A percentile compares a stretch with the other conserved stretches of the same genome.
phyloP scores from a whole-genome alignment of 106 monocot species.

The Narthecium ossifragum region DNA sequence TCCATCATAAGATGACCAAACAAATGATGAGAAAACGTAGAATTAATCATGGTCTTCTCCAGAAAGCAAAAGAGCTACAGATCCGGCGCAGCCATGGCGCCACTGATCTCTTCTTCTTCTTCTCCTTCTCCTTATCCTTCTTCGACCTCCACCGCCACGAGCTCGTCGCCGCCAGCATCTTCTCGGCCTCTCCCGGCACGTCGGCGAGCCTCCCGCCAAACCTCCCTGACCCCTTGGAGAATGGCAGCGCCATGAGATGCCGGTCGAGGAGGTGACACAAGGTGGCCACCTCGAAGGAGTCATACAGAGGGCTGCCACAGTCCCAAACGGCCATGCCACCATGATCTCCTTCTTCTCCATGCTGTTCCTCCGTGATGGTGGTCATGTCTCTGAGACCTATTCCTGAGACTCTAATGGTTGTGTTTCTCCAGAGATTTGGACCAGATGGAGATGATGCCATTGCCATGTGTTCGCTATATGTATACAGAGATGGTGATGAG shows the following conservation, averaged over 20 bases:
- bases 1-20: no score
- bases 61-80: slow-evolving; percentile 15
- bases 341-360: not conserved
- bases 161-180: not conserved
- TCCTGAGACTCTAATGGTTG: no score
- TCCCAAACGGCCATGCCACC: slow-evolving; percentile 34
- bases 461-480: no score
- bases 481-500: no score
- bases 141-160: not conserved
- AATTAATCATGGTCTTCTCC: slow-evolving; percentile 13
- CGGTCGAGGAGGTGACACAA: slow-evolving; percentile 37
- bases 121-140: slow-evolving; percentile 3
- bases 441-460: no score
- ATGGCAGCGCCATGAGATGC: slow-evolving; percentile 28
- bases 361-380: not conserved
- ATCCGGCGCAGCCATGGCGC: not conserved
- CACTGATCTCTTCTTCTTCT: slow-evolving; percentile 5
- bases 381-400: no score
- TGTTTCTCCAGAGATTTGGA: no score
- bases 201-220: not conserved
- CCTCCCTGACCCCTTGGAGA: slow-evolving; percentile 1
- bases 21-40: not conserved
- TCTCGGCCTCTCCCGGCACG: not conserved
- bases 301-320: slow-evolving; percentile 64
- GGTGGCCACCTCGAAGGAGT: slow-evolving; percentile 54